Conservation (phyloP, 2,329 filamentous ascomycete genomes). For the Orbilia quercus region DNA sequence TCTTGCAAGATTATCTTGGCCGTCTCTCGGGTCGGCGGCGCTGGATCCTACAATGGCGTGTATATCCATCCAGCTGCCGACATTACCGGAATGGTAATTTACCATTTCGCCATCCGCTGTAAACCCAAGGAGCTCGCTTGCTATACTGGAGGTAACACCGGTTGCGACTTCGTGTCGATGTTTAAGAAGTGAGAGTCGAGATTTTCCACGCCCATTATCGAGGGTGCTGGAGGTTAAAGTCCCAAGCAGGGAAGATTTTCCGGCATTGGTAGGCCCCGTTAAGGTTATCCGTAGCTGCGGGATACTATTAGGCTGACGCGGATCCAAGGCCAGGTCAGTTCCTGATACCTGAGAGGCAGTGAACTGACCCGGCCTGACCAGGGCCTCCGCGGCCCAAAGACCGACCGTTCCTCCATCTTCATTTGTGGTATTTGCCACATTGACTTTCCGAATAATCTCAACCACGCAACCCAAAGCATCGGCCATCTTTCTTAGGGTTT, state of each 20-base stretch:
- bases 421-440: conserved; percentile 71
- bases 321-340: conserved; percentile 15
- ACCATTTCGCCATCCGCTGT: conserved; percentile 70
- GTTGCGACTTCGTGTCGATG: conserved; percentile 93
- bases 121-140: conserved; percentile 93
- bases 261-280: conserved; percentile 87
- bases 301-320: conserved; percentile 57
- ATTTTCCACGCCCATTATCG: conserved; percentile 92
- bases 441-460: conserved; percentile 81
- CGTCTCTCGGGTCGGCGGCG: conserved; percentile 41
- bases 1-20: conserved; percentile 69
- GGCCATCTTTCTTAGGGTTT: conserved; percentile 88
- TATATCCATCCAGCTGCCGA: conserved; percentile 94
- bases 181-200: conserved; percentile 85
- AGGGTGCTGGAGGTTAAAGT: conserved; percentile 86
- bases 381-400: conserved; percentile 88
- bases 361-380: conserved; percentile 79
- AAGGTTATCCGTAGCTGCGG: conserved; percentile 87
- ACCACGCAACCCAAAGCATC: conserved; percentile 88
- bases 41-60: conserved; percentile 75
- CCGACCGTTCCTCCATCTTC: conserved; percentile 72
- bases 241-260: conserved; percentile 90
- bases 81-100: conserved; percentile 86
- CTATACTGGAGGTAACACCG: conserved; percentile 91
- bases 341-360: conserved; percentile 55